Base-by-base conservation (phyloP, 2,329 filamentous ascomycete species). In the Aplosporella prunicola region DNA sequence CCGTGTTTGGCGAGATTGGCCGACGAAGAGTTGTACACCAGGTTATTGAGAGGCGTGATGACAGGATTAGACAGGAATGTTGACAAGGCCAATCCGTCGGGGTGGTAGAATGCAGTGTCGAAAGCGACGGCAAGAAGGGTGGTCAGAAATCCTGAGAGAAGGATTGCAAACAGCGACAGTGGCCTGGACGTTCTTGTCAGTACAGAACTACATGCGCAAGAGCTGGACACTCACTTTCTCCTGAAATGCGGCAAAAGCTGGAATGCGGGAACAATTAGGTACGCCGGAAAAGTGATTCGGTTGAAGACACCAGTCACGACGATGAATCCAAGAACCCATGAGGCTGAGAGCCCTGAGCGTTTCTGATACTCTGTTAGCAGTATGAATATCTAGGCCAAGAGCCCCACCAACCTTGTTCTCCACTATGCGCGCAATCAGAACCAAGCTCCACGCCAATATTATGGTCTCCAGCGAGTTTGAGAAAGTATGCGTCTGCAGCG, bases 391-490 rank as follows among this genome's bases (percentile, higher is more conserved):
- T 45, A 35, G 42, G 32, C 43, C 42, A 34, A 44, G 48, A 45
- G 46, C 13, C 43, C 44, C 46, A 29, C 73, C 30, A 68, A 91
- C 86, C 64, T 80, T 82, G 52, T 81, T 77, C 47, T 81, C 78
- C 30, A 82, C 69, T 48, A 96, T 91, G 56, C 89, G 80, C 60
- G 84, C 78, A 44, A 95, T 88, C 58, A 98, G 65, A 32, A 96
- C 88, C 59, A 98, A 64, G 53, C 83, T 88, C 91, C 91, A 98
- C 37, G 85, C 76, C 35, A 98, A 87, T 34, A 89, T 73, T 49
- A 98, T 68, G 3, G 91, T 96, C 66, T 98, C 91, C 47, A 96
- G 74, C 44, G 89, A 93, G 63, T 98, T 98, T 45, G 89, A 96
- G 60, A 98, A 96, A 9, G 91, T 96, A 62, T 98, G 91, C 13